Evolutionary conservation across 2,329 filamentous ascomycete genomes (phyloP).

Genomic region (Knoxdaviesia capensis): DNA sequence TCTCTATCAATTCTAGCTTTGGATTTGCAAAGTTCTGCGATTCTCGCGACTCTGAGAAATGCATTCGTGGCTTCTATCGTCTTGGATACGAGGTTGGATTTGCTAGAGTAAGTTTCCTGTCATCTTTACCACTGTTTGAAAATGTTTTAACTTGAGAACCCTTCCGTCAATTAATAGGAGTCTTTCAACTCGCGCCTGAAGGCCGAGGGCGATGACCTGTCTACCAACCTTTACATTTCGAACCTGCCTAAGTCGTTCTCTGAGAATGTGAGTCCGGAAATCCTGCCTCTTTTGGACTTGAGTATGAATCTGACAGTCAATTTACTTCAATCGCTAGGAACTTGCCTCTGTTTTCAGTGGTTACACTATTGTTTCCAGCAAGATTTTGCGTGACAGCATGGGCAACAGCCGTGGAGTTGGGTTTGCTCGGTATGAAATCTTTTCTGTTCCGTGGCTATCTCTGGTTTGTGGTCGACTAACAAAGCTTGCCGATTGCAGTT

Average conservation of each 20-base stretch:
- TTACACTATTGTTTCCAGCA: constrained; percentile 75
- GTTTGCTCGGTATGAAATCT: constrained; percentile 61
- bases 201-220: constrained; percentile 72
- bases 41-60: constrained; percentile 76
- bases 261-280: constrained; percentile 47
- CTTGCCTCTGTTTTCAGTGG: constrained; percentile 60
- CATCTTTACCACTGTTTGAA: not conserved
- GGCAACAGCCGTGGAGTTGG: constrained; percentile 93
- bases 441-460: constrained; percentile 1
- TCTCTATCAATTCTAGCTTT: constrained; percentile 37
- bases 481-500: constrained; percentile 30
- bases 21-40: constrained; percentile 93
- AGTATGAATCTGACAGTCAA: not conserved
- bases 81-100: constrained; percentile 96
- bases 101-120: constrained; percentile 45
- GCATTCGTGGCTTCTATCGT: constrained; percentile 86
- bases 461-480: constrained; percentile 7
- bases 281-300: constrained; percentile 1
- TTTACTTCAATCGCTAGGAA: constrained; percentile 27
- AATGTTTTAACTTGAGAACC: not conserved
- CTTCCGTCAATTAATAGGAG: constrained; percentile 37
- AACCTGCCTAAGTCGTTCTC: constrained; percentile 86
- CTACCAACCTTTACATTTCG: constrained; percentile 95
- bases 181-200: constrained; percentile 97
- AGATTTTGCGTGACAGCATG: constrained; percentile 80